Conservation (phyloP, 2,329 filamentous ascomycete genomes). For the Bipolaris bicolor region DNA sequence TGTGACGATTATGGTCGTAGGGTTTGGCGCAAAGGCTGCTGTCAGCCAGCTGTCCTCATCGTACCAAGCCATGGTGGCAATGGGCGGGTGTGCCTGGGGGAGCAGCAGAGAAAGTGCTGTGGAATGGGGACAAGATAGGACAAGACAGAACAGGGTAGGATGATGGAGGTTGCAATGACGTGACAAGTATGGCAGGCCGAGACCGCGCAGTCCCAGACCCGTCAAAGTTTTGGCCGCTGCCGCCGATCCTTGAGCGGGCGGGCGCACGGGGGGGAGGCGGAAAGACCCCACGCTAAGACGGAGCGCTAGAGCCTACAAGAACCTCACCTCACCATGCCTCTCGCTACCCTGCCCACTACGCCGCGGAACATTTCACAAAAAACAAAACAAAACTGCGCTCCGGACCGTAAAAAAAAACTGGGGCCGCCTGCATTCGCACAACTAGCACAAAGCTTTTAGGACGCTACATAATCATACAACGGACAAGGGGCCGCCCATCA, state of each 20-base stretch:
- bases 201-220: conserved; percentile 9
- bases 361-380: conserved; percentile 10
- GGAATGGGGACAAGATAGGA: background rate
- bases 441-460: conserved; percentile 35
- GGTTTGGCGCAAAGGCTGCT: conserved; percentile 53
- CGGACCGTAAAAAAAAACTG: conserved; percentile 17
- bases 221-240: conserved; percentile 17
- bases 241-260: conserved; percentile 13
- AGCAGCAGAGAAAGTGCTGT: background rate
- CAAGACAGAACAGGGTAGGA: background rate
- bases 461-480: conserved; percentile 49
- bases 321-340: conserved; percentile 31
- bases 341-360: background rate
- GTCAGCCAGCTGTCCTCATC: conserved; percentile 54
- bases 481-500: conserved; percentile 42
- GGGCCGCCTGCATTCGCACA: conserved; percentile 35
- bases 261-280: conserved; percentile 23
- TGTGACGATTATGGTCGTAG: conserved; percentile 67
- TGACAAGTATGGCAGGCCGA: conserved; percentile 18
- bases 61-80: conserved; percentile 42
- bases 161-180: conserved; percentile 25
- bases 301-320: conserved; percentile 35
- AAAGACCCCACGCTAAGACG: conserved; percentile 20
- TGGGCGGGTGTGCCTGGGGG: background rate
- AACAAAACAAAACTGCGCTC: background rate